These are phyloP conservation scores for Brasilioporus rufonigricans DNA, from an alignment of 768 basidiomycete genomes.

Conservation along the genomic window DNA sequence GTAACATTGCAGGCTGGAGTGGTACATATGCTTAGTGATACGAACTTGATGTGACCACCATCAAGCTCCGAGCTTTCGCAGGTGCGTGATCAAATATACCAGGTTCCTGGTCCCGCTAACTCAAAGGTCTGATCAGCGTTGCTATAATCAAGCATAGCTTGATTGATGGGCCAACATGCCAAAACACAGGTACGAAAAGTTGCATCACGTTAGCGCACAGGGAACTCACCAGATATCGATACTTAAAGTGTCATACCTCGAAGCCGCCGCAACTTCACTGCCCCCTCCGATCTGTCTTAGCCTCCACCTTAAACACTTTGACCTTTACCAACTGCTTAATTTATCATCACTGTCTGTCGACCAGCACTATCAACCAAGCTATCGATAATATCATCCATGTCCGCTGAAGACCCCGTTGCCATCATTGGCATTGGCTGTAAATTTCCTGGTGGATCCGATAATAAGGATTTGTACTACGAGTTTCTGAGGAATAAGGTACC, in stretches of 20 bases:
- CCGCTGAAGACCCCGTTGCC: constrained; percentile 29
- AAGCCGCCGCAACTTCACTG: background rate
- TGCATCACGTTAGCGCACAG: background rate
- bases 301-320: background rate
- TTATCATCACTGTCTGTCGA: background rate
- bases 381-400: constrained; percentile 20
- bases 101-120: background rate
- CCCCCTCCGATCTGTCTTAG: background rate
- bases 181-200: background rate
- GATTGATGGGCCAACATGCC: constrained; percentile 8
- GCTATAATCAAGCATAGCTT: constrained; percentile 1
- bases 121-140: background rate
- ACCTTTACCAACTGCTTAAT: background rate
- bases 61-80: background rate
- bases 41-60: too few relatives aligned
- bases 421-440: constrained; percentile 33
- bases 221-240: background rate
- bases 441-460: constrained; percentile 33
- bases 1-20: background rate
- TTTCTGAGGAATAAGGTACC: constrained; percentile 30
- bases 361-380: background rate
- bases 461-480: constrained; percentile 30
- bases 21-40: background rate
- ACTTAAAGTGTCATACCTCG: constrained; percentile 2
- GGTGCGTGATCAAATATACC: background rate